Conservation (phyloP, 2,329 filamentous ascomycete genomes). For the Claviceps africana region DNA sequence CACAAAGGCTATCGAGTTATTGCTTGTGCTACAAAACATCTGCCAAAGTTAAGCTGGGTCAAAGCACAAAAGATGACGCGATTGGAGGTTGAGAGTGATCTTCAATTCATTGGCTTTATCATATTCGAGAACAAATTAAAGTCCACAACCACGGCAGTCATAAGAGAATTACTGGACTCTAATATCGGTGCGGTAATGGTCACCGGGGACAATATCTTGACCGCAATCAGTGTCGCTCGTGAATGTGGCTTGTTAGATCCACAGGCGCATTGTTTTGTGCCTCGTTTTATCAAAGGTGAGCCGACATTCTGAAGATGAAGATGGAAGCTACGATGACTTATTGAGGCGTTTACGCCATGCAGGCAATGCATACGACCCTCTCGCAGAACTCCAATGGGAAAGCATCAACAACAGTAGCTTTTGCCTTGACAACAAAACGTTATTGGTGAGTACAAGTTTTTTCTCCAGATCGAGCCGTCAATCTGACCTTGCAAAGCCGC, state of each 20-base stretch:
- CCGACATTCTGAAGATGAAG: background rate
- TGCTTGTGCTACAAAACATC: constrained; percentile 79
- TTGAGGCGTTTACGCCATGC: background rate
- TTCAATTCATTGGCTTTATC: constrained; percentile 91
- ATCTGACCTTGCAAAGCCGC: constrained; percentile 36
- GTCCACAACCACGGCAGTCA: constrained; percentile 64
- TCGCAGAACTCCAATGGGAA: constrained; percentile 72
- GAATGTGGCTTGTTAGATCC: constrained; percentile 75
- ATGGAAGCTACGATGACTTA: background rate
- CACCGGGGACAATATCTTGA: constrained; percentile 94
- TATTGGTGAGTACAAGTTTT: constrained; percentile 38
- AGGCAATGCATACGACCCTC: constrained; percentile 60
- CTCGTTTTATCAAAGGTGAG: constrained; percentile 65
- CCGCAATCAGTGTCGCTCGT: constrained; percentile 85
- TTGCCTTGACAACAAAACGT: constrained; percentile 62
- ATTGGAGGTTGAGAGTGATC: constrained; percentile 64
- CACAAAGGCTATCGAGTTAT: constrained; percentile 95
- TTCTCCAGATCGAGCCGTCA: background rate
- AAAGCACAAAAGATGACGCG: constrained; percentile 91
- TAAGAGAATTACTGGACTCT: constrained; percentile 68
- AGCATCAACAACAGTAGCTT: constrained; percentile 80
- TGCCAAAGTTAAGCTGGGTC: constrained; percentile 80
- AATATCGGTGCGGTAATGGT: constrained; percentile 90
- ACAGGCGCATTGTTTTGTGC: constrained; percentile 80
- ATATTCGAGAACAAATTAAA: constrained; percentile 99